Evolutionary conservation across 2,329 filamentous ascomycete species (phyloP), one percentile per base, ranked within the genome.

Genomic region (Didymella arachidicola): DNA sequence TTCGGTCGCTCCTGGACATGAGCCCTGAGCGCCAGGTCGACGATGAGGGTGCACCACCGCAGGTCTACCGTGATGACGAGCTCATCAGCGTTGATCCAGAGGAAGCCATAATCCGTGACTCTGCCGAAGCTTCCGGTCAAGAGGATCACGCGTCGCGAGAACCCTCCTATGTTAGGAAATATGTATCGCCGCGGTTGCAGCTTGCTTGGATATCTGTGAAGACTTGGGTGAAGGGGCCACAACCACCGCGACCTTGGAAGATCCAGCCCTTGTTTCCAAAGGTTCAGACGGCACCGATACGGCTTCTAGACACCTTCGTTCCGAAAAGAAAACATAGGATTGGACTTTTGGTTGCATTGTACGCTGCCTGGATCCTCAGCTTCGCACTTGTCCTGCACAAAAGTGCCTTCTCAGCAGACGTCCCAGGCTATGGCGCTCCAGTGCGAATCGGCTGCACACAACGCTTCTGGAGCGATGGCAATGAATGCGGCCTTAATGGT

Each of bases 401-500:
- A 59, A 89, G 89, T 52, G 83, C 85, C 4, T 82, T 82, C 63
- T 75, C 81, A 2, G 78, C 84, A 25, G 86, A 90, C 62, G 84
- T 94, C 53, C 83, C 83, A 14, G 87, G 85, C 46, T 91, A 89
- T 79, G 90, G 89, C 16, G 81, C 79, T 44, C 89, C 90, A 0
- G 81, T 84, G 53, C 81, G 83, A 52, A 85, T 94, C 42, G 80
- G 85, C 29, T 95, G 91, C 74, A 85, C 84, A 12, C 82, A 84
- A 53, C 84, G 87, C 14, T 91, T 90, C 71, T 95, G 91, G 81
- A 76, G 71, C 41, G 80, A 86, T 36, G 88, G 87, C 32, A 93
- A 93, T 70, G 79, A 79, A 12, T 95, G 91, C 73, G 91, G 90
- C 0, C 70, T 94, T 14, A 87, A 94, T 65, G 91, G 91, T 7